phyloP scores from a whole-genome alignment of 306 rosid genomes.

The Quercus variabilis region DNA sequence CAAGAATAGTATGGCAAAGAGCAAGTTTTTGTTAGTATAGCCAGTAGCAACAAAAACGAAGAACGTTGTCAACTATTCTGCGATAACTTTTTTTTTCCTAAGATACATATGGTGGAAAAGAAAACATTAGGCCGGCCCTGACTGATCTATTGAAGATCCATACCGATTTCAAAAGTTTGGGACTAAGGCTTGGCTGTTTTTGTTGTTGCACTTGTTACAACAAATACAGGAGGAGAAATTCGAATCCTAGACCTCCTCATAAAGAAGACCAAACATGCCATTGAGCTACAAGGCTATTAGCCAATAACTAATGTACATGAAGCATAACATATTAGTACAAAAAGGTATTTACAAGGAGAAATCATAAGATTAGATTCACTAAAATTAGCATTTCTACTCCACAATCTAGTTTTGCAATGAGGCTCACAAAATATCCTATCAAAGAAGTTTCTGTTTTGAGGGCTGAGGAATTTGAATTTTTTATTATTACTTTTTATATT shows the following conservation, averaged over 20 bases:
- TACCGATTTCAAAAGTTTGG: no score
- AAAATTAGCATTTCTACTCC: not conserved
- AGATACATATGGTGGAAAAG: no score
- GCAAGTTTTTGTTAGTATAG: not conserved
- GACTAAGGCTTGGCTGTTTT: no score
- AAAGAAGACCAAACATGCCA: no score
- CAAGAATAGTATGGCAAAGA: not conserved
- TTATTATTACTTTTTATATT: no score
- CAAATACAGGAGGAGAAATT: no score
- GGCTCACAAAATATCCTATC: not conserved
- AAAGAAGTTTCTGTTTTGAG: not conserved
- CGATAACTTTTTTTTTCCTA: not conserved
- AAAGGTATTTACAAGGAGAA: not conserved
- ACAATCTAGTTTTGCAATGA: not conserved
- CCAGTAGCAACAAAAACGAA: not conserved
- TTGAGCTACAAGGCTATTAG: no score
- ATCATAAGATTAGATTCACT: not conserved
- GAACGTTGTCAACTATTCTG: not conserved
- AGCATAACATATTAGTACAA: not conserved
- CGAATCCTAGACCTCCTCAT: no score
- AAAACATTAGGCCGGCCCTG: no score
- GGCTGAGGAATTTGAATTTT: not conserved
- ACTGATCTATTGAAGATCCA: no score
- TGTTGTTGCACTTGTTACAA: no score
- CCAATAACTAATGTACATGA: not conserved